Evolutionary conservation across 805 yeast genomes (phyloP).

Genomic region (Diddensiella caesifluorescens): DNA sequence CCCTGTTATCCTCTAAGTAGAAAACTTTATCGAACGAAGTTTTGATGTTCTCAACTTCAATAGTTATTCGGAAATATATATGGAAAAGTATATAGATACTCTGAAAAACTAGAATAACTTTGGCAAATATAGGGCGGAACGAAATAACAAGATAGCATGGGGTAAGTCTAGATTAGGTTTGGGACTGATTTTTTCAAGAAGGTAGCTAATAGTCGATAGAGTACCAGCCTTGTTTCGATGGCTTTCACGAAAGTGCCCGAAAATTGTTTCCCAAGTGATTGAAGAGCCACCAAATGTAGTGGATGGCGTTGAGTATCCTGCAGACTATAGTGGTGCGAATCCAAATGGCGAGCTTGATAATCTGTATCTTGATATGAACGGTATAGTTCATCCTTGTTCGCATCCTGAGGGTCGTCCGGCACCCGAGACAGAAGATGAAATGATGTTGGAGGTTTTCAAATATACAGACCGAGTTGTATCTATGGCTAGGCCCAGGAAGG

Average conservation of each 20-base stretch:
- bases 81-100: too few relatives aligned
- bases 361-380: conserved; percentile 94
- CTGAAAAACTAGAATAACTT: too few relatives aligned
- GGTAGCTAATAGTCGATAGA: conserved; percentile 34
- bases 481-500: conserved; percentile 93
- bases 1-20: too few relatives aligned
- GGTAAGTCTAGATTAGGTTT: too few relatives aligned
- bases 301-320: conserved; percentile 59
- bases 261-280: conserved; percentile 83
- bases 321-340: conserved; percentile 67
- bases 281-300: conserved; percentile 57
- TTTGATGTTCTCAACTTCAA: too few relatives aligned
- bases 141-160: too few relatives aligned
- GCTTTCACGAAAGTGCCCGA: conserved; percentile 89
- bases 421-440: conserved; percentile 94
- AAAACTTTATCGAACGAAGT: too few relatives aligned
- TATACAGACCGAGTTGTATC: conserved; percentile 87
- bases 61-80: too few relatives aligned
- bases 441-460: conserved; percentile 88
- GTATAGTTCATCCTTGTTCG: conserved; percentile 98
- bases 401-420: conserved; percentile 97
- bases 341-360: conserved; percentile 96
- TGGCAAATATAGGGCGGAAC: too few relatives aligned
- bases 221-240: conserved; percentile 98
- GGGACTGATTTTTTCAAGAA: too few relatives aligned